Base-by-base conservation (phyloP, 495 filamentous ascomycete species). In the Aspergillus asperescens region DNA sequence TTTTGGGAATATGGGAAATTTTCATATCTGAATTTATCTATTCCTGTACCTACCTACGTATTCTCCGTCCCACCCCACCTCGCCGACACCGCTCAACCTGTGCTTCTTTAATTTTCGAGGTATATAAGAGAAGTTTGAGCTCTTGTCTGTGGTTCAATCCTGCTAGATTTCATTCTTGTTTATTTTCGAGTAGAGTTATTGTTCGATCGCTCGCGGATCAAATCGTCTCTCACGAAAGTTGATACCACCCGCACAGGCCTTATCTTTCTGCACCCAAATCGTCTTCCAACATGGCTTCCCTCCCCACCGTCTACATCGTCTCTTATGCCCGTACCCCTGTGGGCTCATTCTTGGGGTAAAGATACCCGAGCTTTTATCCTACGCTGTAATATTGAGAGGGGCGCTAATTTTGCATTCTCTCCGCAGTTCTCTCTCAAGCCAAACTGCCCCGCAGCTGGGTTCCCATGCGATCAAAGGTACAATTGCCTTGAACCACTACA, bases 231-330 rank as follows among this genome's bases (percentile, higher is more conserved):
- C 13, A 15, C 15, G 13, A 38, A 16, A 18, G 16, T 27, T 35
- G 13, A 35, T 22, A 16, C 15, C 39, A 5, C n/a, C 50, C 31
- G 22, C 50, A 46, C 41, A 42, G 15, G 41, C 27, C 37, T 37
- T 27, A 28, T 45, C 39, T 43, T 38, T 23, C n/a, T 37, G 19
- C 15, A 32, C 12, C 16, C 23, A 40, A 37, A 20, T 19, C 35
- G 7, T 22, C 15, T 19, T 8, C 35, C 53, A 75, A 43, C 34
- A 83, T 83, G 81, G 72, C 83, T 59, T 73, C 74, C 39, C 79
- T 88, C 55, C 84, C 89, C 58, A 77, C 89, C 22, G 93, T 98
- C 46, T 98, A 97, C 74, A 96, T 98, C 68, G 90, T 96, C 59
- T 91, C 92, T 38, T 83, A 85, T 57, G 87, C 84, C 58, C 83